Evolutionary conservation across 2,329 filamentous ascomycete species (phyloP), one percentile per base, ranked within the genome.

Genomic region (Aspergillus nomiae): DNA sequence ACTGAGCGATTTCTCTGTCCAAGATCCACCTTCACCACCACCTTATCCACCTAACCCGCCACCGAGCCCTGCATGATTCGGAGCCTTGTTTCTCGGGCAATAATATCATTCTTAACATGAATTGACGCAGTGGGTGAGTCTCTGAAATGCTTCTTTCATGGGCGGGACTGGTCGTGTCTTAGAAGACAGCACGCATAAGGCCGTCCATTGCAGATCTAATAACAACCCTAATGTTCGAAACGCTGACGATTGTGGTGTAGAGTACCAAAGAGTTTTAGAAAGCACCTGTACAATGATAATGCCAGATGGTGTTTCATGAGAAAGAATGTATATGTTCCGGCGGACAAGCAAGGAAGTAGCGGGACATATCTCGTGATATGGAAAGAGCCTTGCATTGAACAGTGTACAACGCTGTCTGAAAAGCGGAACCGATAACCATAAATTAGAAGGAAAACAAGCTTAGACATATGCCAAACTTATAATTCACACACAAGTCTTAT

Each of bases 11-110:
- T 55, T 38, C 28, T 69, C 65, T 2, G 67, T 68, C 14, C 64
- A 70, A 57, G 68, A 70, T 58, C 73, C 74, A 30, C 69, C 72
- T 38, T 74, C 74, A 36, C 73, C 74, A 9, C 66, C 72, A 19
- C 77, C 77, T 46, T 75, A 73, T 26, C 77, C 77, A 55, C 74
- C 76, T 21, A 78, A 79, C 62, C 77, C 77, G 26, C 77, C 77
- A 45, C 77, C 77, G 50, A 79, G 77, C 61, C 77, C 77, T 50
- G 77, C 72, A 50, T 77, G 69, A 58, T 45, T 57, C 21, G 8
- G 34, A 21, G 2, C 19, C 21, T 26, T 34, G 8, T 30, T 32
- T 36, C 14, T 28, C 9, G 21, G 11, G 53, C 24, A 30, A 34
- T n/a, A 45, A 11, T 30, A 34, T n/a, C 30, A n/a, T n/a, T 16